These are phyloP conservation scores for Geosmithia morbida DNA, from an alignment of 2,329 filamentous ascomycete genomes.

Conservation along the genomic window DNA sequence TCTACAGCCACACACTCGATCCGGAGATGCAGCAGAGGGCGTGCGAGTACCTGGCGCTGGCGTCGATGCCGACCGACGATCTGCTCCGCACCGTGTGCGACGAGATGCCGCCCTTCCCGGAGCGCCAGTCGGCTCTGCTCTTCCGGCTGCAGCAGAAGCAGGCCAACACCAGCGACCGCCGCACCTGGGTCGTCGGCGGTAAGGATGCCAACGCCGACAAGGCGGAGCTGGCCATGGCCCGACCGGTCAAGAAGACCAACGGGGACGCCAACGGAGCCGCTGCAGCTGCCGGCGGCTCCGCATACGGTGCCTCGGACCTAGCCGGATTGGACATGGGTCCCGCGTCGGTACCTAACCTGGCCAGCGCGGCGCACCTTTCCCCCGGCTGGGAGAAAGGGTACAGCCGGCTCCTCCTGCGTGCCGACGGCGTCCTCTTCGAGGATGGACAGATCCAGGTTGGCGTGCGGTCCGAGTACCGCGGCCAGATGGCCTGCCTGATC, in stretches of 20 bases:
- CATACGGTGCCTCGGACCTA: constrained; percentile 41
- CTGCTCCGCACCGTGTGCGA: constrained; percentile 88
- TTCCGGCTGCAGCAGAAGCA: constrained; percentile 92
- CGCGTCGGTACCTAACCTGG: constrained; percentile 61
- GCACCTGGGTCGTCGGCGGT: constrained; percentile 95
- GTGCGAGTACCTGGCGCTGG: constrained; percentile 84
- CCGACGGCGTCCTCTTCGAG: constrained; percentile 86
- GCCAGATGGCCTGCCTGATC: constrained; percentile 90
- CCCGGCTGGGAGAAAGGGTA: constrained; percentile 91
- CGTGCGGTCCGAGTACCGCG: constrained; percentile 83
- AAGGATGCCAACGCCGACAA: constrained; percentile 83
- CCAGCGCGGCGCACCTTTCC: constrained; percentile 81
- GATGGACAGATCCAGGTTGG: constrained; percentile 90
- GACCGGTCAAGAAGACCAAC: constrained; percentile 43
- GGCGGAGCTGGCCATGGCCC: constrained; percentile 55
- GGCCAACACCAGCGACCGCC: constrained; percentile 80
- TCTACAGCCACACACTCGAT: constrained; percentile 89
- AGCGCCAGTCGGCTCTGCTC: constrained; percentile 80
- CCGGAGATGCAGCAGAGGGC: constrained; percentile 92
- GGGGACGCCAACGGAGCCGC: constrained; percentile 19
- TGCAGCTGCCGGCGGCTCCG: constrained; percentile 7
- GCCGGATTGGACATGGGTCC: constrained; percentile 63
- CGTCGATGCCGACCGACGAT: constrained; percentile 77
- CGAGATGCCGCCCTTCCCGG: constrained; percentile 97
- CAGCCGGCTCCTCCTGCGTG: constrained; percentile 61